These are phyloP conservation scores for Ascochyta clinopodiicola DNA, from an alignment of 2,329 filamentous ascomycete genomes.

Conservation along the genomic window DNA sequence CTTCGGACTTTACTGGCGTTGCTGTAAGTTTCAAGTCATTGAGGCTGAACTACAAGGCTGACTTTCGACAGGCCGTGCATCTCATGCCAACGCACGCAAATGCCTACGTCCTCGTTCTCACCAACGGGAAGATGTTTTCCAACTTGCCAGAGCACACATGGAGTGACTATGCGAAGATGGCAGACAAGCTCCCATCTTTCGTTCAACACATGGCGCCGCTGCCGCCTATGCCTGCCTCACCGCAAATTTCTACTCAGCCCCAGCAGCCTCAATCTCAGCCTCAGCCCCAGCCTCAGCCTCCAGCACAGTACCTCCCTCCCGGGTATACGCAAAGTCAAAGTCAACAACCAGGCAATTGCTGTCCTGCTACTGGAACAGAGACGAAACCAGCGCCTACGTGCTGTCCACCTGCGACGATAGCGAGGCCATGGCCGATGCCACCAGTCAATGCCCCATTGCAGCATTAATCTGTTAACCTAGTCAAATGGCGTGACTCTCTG, in stretches of 20 bases:
- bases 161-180: conserved; percentile 42
- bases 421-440: conserved; percentile 7
- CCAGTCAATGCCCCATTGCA: not conserved
- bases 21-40: conserved; percentile 27
- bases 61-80: conserved; percentile 31
- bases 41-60: not conserved
- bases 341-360: not conserved
- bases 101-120: conserved; percentile 38
- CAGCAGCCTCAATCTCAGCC: not conserved
- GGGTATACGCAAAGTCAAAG: conserved; percentile 5
- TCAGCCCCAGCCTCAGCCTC: not conserved
- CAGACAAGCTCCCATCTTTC: conserved; percentile 30
- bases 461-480: not conserved
- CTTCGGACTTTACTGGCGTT: conserved; percentile 29
- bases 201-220: conserved; percentile 30
- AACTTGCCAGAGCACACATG: conserved; percentile 44
- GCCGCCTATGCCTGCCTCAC: conserved; percentile 28
- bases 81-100: conserved; percentile 35
- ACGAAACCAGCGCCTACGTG: conserved; percentile 1
- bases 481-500: too few species aligned
- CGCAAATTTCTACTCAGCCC: not conserved
- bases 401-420: conserved; percentile 3
- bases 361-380: not conserved
- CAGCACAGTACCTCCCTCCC: not conserved
- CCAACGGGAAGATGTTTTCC: conserved; percentile 38